These are phyloP conservation scores for Fusarium sp. DNA, from an alignment of 2,329 filamentous ascomycete species.

Conservation along the genomic window DNA sequence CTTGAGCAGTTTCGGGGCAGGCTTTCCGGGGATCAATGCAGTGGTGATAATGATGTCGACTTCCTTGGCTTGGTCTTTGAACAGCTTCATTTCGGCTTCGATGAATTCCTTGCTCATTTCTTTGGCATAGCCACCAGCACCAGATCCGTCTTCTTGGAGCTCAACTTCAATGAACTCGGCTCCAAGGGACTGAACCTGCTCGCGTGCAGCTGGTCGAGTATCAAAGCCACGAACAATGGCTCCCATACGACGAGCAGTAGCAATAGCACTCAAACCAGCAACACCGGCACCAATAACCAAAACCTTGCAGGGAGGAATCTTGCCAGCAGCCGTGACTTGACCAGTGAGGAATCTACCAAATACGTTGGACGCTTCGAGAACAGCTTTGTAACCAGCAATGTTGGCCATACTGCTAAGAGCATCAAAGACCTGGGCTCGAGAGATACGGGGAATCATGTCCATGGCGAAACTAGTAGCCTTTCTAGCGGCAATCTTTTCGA, in stretches of 20 bases:
- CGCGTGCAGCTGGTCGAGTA: conserved; percentile 87
- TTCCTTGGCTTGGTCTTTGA: conserved; percentile 87
- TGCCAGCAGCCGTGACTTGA: conserved; percentile 89
- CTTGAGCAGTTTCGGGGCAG: conserved; percentile 87
- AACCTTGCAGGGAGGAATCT: conserved; percentile 92
- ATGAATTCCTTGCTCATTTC: conserved; percentile 96
- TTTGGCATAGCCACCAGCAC: conserved; percentile 90
- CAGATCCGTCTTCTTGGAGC: conserved; percentile 86
- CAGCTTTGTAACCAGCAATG: conserved; percentile 93
- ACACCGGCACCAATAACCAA: conserved; percentile 92
- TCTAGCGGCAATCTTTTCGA: conserved; percentile 79
- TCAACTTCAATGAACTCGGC: conserved; percentile 93
- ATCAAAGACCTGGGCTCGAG: conserved; percentile 89
- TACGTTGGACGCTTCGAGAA: conserved; percentile 89
- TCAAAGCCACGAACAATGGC: conserved; percentile 93
- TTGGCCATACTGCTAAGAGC: conserved; percentile 94
- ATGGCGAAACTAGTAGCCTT: conserved; percentile 88
- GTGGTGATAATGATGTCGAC: conserved; percentile 96
- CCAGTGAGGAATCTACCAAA: conserved; percentile 92
- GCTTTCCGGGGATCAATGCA: conserved; percentile 88
- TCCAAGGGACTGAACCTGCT: conserved; percentile 91
- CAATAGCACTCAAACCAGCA: conserved; percentile 89
- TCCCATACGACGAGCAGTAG: conserved; percentile 86
- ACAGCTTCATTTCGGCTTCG: conserved; percentile 92
- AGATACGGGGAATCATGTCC: conserved; percentile 94